These are phyloP conservation scores for Lasiodiplodia gonubiensis DNA, from an alignment of 2,329 filamentous ascomycete species.

Conservation along the genomic window DNA sequence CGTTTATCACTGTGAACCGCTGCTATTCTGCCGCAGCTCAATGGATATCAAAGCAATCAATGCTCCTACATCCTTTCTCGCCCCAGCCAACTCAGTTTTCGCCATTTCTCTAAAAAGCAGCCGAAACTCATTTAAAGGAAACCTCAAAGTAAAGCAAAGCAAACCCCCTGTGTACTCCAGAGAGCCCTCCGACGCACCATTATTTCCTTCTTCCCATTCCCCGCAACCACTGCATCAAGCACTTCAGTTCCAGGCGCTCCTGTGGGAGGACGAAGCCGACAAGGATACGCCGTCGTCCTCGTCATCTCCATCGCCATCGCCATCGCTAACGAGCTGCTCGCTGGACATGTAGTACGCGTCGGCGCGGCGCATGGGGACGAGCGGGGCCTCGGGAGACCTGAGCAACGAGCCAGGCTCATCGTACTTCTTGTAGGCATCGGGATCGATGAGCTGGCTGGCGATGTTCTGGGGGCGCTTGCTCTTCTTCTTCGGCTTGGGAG, in stretches of 20 bases:
- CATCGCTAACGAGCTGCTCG: not conserved
- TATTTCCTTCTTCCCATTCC: not conserved
- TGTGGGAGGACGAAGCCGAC: not conserved
- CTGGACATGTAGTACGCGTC: not conserved
- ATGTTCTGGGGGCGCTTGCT: not conserved
- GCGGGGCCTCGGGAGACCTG: not conserved
- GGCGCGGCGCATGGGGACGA: not conserved
- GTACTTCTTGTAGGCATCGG: not conserved
- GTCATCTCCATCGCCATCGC: not conserved
- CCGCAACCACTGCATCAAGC: not conserved
- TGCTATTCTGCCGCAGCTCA: not conserved
- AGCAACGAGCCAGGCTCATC: not conserved
- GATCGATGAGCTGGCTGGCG: not conserved
- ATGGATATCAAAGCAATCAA: not conserved
- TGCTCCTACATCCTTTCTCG: not conserved
- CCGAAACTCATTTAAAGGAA: not conserved
- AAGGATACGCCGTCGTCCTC: not conserved
- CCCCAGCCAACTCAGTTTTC: not conserved
- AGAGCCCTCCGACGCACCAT: not conserved
- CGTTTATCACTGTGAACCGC: not conserved
- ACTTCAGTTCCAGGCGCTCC: not conserved
- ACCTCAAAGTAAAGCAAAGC: not conserved
- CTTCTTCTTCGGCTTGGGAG: not conserved
- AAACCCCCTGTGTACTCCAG: accelerated
- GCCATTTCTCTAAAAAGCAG: not conserved